Evolutionary conservation across 2,329 filamentous ascomycete genomes (phyloP).

Genomic region (Endoconidiophora polonica): DNA sequence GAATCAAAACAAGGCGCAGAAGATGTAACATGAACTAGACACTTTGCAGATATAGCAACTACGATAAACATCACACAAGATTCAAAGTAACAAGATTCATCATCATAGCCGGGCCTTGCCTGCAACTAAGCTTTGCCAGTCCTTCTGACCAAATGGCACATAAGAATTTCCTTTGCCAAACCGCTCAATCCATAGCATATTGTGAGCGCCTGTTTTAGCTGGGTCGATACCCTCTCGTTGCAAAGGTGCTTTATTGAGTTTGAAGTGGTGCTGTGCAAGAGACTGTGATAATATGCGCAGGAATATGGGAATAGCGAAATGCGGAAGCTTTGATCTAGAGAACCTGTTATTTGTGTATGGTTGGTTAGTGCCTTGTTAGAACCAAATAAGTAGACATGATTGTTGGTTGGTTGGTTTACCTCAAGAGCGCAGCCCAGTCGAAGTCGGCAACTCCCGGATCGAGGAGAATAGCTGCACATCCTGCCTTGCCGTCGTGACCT

Average conservation of each 20-base stretch:
- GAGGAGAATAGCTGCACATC: conserved; percentile 44
- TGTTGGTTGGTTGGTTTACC: conserved; percentile 18
- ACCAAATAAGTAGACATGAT: too few species aligned
- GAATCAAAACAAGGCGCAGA: too few species aligned
- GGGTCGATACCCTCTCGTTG: conserved; percentile 7
- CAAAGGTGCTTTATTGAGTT: conserved; percentile 47
- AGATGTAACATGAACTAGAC: too few species aligned
- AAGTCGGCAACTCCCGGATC: conserved; percentile 33
- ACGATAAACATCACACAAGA: too few species aligned
- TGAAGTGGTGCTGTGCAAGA: conserved; percentile 57
- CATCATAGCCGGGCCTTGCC: conserved; percentile 49
- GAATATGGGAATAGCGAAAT: conserved; percentile 63
- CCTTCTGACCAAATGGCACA: conserved; percentile 43
- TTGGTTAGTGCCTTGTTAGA: neutral
- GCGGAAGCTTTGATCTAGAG: conserved; percentile 42
- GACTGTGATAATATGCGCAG: conserved; percentile 41
- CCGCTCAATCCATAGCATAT: conserved; percentile 6
- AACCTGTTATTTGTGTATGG: conserved; percentile 22
- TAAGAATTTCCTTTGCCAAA: conserved; percentile 39
- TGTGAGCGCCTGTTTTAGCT: neutral
- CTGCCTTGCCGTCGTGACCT: conserved; percentile 50
- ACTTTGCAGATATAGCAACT: too few species aligned
- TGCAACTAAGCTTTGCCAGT: conserved; percentile 51
- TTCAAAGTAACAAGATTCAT: too few species aligned
- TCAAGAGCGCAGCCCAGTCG: conserved; percentile 42